Percentiles rank a stretch among this genome's conserved stretches.
These are phyloP conservation scores for Cercospora berteroae DNA, from an alignment of 2,329 filamentous ascomycete species.

Conservation along the genomic window DNA sequence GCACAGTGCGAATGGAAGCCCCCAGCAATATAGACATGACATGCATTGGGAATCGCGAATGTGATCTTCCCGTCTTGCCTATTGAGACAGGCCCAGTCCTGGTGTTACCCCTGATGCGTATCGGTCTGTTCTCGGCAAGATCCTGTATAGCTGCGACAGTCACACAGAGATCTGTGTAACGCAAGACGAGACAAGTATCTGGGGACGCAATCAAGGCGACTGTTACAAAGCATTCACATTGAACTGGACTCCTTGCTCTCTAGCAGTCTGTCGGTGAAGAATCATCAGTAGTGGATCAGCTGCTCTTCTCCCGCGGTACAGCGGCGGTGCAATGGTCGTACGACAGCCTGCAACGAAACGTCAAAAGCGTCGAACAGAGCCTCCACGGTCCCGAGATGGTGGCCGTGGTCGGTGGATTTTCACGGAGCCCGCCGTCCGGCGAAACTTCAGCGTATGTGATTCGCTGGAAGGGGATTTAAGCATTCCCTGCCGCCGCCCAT, in stretches of 20 bases:
- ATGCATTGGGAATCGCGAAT: not conserved
- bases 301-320: not conserved
- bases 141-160: not conserved
- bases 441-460: not conserved
- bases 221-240: not conserved
- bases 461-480: not conserved
- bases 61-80: not conserved
- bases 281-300: not conserved
- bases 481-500: conserved; percentile 8
- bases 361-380: not conserved
- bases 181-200: not conserved
- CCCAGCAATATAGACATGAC: not conserved
- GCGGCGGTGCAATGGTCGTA: not conserved
- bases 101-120: not conserved
- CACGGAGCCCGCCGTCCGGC: not conserved
- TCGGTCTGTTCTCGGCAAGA: conserved; percentile 3
- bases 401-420: conserved; percentile 2
- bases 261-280: not conserved
- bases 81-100: not conserved
- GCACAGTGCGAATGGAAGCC: not conserved
- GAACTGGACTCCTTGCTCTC: not conserved
- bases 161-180: not conserved
- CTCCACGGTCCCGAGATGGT: not conserved
- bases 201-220: not conserved
- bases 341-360: not conserved